Evolutionary conservation across 2,329 filamentous ascomycete genomes (phyloP).

Genomic region (Lithohypha guttulata): DNA sequence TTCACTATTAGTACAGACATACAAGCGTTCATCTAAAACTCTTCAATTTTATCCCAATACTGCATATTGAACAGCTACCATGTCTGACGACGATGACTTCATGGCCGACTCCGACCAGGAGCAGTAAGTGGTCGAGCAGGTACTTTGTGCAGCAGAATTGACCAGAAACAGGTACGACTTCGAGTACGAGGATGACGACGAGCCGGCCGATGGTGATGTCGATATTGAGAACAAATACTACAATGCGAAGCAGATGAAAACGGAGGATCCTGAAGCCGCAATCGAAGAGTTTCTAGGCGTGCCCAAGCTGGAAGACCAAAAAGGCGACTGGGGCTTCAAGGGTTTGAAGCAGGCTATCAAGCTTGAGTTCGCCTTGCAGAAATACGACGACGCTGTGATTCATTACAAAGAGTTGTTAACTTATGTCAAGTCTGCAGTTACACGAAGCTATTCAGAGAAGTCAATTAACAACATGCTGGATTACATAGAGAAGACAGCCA

Average conservation of each 20-base stretch:
- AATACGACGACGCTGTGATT: conserved; percentile 75
- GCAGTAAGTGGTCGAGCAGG: no score
- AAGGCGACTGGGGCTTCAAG: conserved; percentile 98
- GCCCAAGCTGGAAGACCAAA: conserved; percentile 72
- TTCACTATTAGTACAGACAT: no score
- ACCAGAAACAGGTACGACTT: conserved; percentile 65
- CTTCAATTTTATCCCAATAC: no score
- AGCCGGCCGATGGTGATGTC: conserved; percentile 76
- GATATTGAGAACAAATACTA: conserved; percentile 99
- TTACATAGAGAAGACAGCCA: conserved; percentile 83
- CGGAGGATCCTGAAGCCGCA: conserved; percentile 72
- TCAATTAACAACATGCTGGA: conserved; percentile 99
- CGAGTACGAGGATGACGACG: conserved; percentile 90
- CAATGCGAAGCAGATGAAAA: conserved; percentile 95
- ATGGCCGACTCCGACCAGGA: conserved; percentile 88
- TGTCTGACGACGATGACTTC: conserved; percentile 82
- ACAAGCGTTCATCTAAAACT: no score
- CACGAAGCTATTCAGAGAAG: conserved; percentile 96
- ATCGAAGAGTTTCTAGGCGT: conserved; percentile 88
- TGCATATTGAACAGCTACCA: no score
- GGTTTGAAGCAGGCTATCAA: conserved; percentile 97
- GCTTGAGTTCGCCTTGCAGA: conserved; percentile 83
- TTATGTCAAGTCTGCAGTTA: conserved; percentile 93
- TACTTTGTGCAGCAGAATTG: no score
- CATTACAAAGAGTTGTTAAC: conserved; percentile 93